Conservation (phyloP, 1,139 yeast genomes). For the Candida freyschussii region DNA sequence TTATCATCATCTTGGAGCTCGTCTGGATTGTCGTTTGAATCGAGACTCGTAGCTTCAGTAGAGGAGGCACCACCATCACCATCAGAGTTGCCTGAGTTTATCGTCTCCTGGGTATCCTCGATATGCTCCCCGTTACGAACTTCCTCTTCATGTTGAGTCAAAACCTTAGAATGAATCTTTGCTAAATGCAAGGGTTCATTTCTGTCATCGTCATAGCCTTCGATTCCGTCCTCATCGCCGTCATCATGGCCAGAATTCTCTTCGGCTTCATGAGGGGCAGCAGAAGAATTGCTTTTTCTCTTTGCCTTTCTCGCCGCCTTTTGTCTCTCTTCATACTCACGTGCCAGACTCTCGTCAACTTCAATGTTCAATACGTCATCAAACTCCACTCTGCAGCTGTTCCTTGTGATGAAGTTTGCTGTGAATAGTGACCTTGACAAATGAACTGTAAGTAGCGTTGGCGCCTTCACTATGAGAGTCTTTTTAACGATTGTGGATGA, state of each 20-base stretch:
- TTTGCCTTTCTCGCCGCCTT: constrained; percentile 16
- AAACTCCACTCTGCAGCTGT: constrained; percentile 68
- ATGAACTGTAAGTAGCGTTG: constrained; percentile 69
- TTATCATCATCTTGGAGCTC: constrained; percentile 22
- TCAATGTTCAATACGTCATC: constrained; percentile 52
- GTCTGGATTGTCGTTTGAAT: constrained; percentile 21
- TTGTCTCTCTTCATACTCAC: constrained; percentile 36
- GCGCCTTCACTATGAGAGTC: constrained; percentile 59
- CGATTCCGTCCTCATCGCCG: constrained; percentile 16
- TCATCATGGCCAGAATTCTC: constrained; percentile 9
- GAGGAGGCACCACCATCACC: constrained; percentile 23
- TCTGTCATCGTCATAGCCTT: constrained; percentile 23
- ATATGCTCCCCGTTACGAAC: constrained; percentile 23
- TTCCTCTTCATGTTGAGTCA: constrained; percentile 30
- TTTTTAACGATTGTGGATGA: constrained; percentile 65
- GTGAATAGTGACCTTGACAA: constrained; percentile 76
- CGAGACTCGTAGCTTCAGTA: constrained; percentile 14
- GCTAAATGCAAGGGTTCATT: constrained; percentile 22
- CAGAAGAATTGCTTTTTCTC: constrained; percentile 7
- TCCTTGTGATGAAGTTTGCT: constrained; percentile 68
- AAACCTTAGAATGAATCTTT: constrained; percentile 20
- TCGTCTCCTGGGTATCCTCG: constrained; percentile 19
- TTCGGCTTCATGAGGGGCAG: constrained; percentile 10
- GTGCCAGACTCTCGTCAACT: constrained; percentile 44
- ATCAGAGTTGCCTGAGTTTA: constrained; percentile 4